These are phyloP conservation scores for Pseudofabraea citricarpa DNA, from an alignment of 2,329 filamentous ascomycete species.

Conservation along the genomic window DNA sequence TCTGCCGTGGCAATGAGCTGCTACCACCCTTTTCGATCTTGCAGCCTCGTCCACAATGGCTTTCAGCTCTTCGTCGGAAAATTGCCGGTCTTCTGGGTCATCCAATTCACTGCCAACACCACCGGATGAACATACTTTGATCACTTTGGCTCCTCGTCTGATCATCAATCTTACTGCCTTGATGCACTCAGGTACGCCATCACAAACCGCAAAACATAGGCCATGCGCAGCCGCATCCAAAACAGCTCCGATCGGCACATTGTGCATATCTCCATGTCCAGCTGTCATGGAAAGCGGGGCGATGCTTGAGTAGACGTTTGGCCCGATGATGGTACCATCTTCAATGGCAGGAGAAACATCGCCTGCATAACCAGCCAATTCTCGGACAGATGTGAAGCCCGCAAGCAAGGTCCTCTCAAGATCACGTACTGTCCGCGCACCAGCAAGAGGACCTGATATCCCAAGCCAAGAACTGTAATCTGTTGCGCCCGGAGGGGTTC, in stretches of 20 bases:
- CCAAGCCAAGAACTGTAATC: neutral
- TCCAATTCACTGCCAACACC: constrained; percentile 39
- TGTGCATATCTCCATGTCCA: constrained; percentile 42
- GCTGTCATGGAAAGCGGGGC: constrained; percentile 40
- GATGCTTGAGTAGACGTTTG: constrained; percentile 43
- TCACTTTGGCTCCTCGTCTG: constrained; percentile 40
- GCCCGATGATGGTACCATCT: constrained; percentile 39
- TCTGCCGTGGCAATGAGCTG: constrained; percentile 41
- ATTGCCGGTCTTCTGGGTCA: constrained; percentile 37
- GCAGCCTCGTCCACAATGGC: constrained; percentile 39
- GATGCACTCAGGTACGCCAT: constrained; percentile 41
- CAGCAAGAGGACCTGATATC: constrained; percentile 28
- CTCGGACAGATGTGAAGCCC: constrained; percentile 46
- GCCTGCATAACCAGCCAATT: constrained; percentile 41
- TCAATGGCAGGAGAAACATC: constrained; percentile 38
- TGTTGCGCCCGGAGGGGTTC: constrained; percentile 19
- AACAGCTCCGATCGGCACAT: constrained; percentile 31
- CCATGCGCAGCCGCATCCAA: constrained; percentile 28
- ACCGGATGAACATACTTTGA: constrained; percentile 42
- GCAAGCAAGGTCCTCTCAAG: constrained; percentile 37
- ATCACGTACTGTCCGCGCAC: constrained; percentile 36
- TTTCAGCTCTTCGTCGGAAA: constrained; percentile 37
- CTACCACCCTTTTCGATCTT: constrained; percentile 34
- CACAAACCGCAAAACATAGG: constrained; percentile 32
- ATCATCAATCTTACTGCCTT: constrained; percentile 37